A percentile compares a stretch with the other conserved stretches of the same genome.
Conservation (phyloP, 805 yeast genomes). For the Saccharomycopsis malanga region DNA sequence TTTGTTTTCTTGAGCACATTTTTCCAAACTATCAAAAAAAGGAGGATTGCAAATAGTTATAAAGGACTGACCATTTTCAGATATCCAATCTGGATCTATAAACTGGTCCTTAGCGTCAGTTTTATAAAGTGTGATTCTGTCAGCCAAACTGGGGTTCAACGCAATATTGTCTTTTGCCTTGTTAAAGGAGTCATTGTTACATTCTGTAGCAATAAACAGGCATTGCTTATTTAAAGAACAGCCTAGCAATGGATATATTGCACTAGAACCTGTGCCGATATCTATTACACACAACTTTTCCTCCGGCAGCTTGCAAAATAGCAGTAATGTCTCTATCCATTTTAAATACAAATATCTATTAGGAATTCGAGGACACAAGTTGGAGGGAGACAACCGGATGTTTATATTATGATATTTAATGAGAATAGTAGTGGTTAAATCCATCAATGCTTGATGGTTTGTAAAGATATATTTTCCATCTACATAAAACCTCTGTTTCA, state of each 20-base stretch:
- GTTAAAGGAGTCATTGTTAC: slow-evolving; percentile 29
- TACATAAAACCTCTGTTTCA: neutral
- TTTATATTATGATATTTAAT: slow-evolving; percentile 11
- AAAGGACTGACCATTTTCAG: neutral
- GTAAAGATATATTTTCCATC: slow-evolving; percentile 1
- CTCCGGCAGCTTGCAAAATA: slow-evolving; percentile 40
- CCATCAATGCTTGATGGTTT: slow-evolving; percentile 1
- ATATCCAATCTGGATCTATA: slow-evolving; percentile 13
- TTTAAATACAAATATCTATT: slow-evolving; percentile 15
- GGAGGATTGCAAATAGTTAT: slow-evolving; percentile 46
- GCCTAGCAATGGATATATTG: slow-evolving; percentile 39
- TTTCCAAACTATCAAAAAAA: slow-evolving; percentile 31
- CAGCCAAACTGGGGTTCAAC: neutral
- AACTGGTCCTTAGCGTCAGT: neutral
- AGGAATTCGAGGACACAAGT: slow-evolving; percentile 21
- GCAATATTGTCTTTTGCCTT: slow-evolving; percentile 28
- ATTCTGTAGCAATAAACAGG: slow-evolving; percentile 36
- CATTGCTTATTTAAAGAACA: slow-evolving; percentile 23
- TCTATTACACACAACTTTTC: slow-evolving; percentile 36
- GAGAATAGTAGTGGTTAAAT: slow-evolving; percentile 11
- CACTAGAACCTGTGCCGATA: slow-evolving; percentile 41
- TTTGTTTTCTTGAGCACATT: neutral
- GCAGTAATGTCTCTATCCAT: slow-evolving; percentile 11
- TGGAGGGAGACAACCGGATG: slow-evolving; percentile 1
- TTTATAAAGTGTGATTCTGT: slow-evolving; percentile 2